Evolutionary conservation across 2,329 filamentous ascomycete species (phyloP), one percentile per base, ranked within the genome.

Genomic region (Sclerotinia glacialis): DNA sequence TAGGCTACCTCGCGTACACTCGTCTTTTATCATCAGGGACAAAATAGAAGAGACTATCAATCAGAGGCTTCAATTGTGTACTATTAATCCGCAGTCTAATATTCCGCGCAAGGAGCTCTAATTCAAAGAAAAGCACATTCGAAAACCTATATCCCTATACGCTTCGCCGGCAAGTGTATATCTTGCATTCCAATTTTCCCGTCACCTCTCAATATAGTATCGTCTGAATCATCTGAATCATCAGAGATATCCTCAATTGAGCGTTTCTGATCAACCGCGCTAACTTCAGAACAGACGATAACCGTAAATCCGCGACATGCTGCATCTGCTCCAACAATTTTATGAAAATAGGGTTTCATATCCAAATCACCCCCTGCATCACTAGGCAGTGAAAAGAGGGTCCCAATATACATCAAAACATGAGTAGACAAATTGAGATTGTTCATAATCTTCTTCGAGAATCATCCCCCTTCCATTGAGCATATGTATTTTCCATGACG

Each of bases 401-500:
- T 7, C 3, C 40, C 44, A 3, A 70, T 21, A 18, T 66, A 70
- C 0, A 9, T 5, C 2, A 70, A 34, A n/a, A 70, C 31, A 8
- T 63, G 54, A 11, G 26, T 46, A 21, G 67, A 69, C 14, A 69
- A 40, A 2, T 52, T 16, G 53, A 18, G 59, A 54, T 3, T 49
- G 28, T 21, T 66, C 46, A 3, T 70, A 70, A 8, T 52, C 9
- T 18, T 12, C 31, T 21, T 64, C 34, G 21, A 66, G 56, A 18
- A 16, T 62, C 68, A 70, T 70, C 3, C 46, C 46, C 63, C 21
- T 47, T 42, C 68, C 68, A 69, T 21, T 69, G 61, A 42, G 49
- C 26, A 31, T 71, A 68, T 3, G 69, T 68, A 52, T 59, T 69
- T 34, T 71, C 69, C 61, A 71, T 67, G 11, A 69, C 65, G 12